Evolutionary conservation across 306 rosid genomes (phyloP).

Genomic region (Vigna mungo): DNA sequence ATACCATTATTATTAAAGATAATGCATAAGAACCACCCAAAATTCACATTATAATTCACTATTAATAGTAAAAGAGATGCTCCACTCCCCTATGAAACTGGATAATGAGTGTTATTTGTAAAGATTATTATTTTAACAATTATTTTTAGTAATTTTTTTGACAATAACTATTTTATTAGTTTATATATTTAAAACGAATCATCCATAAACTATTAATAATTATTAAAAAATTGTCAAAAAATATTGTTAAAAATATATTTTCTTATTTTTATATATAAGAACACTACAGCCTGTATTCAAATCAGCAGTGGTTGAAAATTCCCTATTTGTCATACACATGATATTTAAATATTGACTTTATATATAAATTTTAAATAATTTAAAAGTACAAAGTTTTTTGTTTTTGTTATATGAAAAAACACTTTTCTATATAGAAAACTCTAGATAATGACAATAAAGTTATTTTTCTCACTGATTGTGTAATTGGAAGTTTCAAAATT

Average conservation of each 20-base stretch:
- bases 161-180: too few relatives aligned
- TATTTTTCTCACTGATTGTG: background rate
- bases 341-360: background rate
- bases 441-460: background rate
- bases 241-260: too few relatives aligned
- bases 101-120: background rate
- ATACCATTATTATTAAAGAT: background rate
- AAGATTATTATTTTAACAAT: too few relatives aligned
- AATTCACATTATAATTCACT: background rate
- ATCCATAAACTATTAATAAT: too few relatives aligned
- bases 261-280: background rate
- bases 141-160: too few relatives aligned
- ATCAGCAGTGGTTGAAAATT: background rate
- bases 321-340: background rate
- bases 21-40: conserved; percentile 34
- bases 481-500: background rate
- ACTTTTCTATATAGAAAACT: background rate
- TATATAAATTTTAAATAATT: background rate
- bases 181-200: too few relatives aligned
- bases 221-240: too few relatives aligned
- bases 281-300: too few relatives aligned
- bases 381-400: background rate
- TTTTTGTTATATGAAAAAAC: background rate
- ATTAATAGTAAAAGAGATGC: conserved; percentile 8
- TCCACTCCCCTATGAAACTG: background rate